Conservation (phyloP, 2,329 filamentous ascomycete genomes). For the Juglanconis oblonga region DNA sequence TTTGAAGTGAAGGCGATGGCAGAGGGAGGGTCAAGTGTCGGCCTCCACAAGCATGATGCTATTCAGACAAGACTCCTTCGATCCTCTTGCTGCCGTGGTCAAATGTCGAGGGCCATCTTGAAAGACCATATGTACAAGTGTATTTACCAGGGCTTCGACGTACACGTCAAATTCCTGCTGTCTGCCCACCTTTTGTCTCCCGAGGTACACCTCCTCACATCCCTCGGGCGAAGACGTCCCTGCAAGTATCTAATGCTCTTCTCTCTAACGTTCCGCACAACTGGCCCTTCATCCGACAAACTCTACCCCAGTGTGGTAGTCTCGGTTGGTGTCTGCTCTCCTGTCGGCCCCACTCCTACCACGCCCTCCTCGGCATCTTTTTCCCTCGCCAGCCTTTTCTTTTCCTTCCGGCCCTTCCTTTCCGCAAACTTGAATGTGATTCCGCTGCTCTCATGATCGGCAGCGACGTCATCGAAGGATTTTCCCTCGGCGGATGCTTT, state of each 20-base stretch:
- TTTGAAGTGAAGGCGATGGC: background rate
- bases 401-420: conserved; percentile 21
- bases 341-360: background rate
- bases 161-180: too few relatives aligned
- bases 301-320: background rate
- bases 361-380: background rate
- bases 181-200: too few relatives aligned
- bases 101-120: background rate
- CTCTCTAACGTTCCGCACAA: background rate
- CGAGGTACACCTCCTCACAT: background rate
- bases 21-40: background rate
- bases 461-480: conserved; percentile 52
- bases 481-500: conserved; percentile 49
- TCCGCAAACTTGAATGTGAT: conserved; percentile 36
- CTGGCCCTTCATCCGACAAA: background rate
- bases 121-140: too few relatives aligned
- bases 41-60: background rate
- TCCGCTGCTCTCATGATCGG: conserved; percentile 31
- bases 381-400: background rate
- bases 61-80: background rate
- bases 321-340: background rate
- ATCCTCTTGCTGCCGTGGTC: background rate
- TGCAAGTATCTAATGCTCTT: too few relatives aligned
- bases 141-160: too few relatives aligned
- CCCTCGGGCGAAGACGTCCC: too few relatives aligned